Evolutionary conservation across 2,329 filamentous ascomycete genomes (phyloP), one percentile per base, ranked within the genome.

Genomic region (Colletotrichum viniferum): DNA sequence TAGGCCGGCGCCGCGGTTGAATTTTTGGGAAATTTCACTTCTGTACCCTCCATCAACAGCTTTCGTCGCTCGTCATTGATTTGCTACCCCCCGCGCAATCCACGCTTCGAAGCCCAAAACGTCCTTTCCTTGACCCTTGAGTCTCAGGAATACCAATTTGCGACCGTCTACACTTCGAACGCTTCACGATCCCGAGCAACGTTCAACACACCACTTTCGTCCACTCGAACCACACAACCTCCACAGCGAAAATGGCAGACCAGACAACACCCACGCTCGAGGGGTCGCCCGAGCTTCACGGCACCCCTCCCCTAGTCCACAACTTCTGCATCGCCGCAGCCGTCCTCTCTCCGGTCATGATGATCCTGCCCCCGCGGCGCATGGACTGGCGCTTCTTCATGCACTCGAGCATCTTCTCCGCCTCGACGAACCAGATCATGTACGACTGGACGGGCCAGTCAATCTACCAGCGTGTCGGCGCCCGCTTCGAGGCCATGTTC

Each of bases 391-490:
- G 90, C 74, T 86, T 87, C 81, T 79, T 87, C 64, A 81, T 90
- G 69, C 88, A 92, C 66, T 85, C 85, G 72, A 85, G 85, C 73
- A 86, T 86, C 72, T 87, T 89, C 78, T 87, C 90, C 34, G 86
- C 89, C 78, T 87, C 88, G 71, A 88, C 88, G 73, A 90, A 90
- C 81, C 88, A 90, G 82, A 88, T 92, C 55, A 85, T 85, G 64
- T 86, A 88, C 82, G 89, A 91, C 82, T 91, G 89, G 83, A 91
- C 87, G 16, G 90, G 90, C 66, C 85, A 85, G 65, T 90, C 89
- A 32, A 86, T 91, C 74, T 84, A 86, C 79, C 79, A 83, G 77
- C 89, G 90, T 10, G 85, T 90, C 76, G 82, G 81, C 73, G 82
- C 79, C 76, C 87, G 89, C 69, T 79, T 87, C 77, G 79, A 79